A percentile compares a stretch with the other conserved stretches of the same genome.
phyloP scores from a whole-genome alignment of 163 green algal species.

The Chloroidium sp. region DNA sequence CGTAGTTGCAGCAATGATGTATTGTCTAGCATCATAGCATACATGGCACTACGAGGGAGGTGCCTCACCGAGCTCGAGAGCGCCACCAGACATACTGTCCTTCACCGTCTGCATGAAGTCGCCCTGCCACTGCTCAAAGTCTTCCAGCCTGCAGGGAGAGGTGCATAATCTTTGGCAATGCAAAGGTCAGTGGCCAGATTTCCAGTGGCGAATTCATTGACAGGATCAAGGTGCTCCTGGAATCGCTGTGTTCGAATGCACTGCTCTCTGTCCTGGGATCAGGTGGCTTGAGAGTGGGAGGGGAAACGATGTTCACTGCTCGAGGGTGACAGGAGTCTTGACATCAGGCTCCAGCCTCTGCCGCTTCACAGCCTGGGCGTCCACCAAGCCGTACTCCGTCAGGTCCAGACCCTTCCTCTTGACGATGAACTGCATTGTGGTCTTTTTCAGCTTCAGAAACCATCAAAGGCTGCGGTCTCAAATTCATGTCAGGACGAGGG shows the following conservation, averaged over 20 bases:
- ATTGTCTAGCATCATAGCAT: no score
- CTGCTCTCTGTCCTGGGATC: no score
- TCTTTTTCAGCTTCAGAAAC: no score
- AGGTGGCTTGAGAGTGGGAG: no score
- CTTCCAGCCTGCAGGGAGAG: conserved; percentile 21
- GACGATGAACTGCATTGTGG: conserved; percentile 24
- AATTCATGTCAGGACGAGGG: no score
- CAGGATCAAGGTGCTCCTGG: no score
- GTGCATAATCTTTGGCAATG: neutral
- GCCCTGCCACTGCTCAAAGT: conserved; percentile 27
- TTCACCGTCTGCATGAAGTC: conserved; percentile 19
- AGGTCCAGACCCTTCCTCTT: conserved; percentile 26
- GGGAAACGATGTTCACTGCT: neutral
- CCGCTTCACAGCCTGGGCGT: conserved; percentile 19
- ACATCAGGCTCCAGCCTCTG: conserved; percentile 14
- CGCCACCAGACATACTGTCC: conserved; percentile 13
- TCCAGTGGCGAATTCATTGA: no score
- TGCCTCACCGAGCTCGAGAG: conserved; percentile 24
- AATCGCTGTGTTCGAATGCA: no score
- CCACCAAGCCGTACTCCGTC: conserved; percentile 31
- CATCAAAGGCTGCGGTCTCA: neutral
- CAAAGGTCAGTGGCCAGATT: no score
- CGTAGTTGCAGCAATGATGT: no score
- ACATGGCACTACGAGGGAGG: no score
- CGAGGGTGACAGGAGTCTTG: neutral